Evolutionary conservation across 768 basidiomycete species (phyloP).

Genomic region (Suillus brevipes): DNA sequence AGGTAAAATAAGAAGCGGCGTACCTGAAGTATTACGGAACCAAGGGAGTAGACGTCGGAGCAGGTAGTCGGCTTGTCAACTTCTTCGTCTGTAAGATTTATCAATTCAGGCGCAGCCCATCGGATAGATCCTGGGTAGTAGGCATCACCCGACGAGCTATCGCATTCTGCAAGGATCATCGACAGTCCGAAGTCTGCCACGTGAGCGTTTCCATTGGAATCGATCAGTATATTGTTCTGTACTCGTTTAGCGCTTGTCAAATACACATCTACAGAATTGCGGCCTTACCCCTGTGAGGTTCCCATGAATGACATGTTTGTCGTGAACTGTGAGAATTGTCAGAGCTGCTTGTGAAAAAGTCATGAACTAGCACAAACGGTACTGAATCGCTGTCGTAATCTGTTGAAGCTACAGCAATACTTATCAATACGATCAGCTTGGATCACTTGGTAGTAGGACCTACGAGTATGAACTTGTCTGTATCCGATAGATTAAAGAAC

Average conservation of each 20-base stretch:
- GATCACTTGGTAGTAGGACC: not conserved
- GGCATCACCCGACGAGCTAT: not conserved
- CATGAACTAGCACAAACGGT: not conserved
- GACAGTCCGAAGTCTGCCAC: conserved; percentile 13
- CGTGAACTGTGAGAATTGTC: conserved; percentile 8
- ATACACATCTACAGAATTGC: not conserved
- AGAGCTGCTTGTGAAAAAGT: not conserved
- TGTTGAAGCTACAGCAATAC: conserved; percentile 1
- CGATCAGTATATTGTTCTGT: conserved; percentile 14
- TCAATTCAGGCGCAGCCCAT: conserved; percentile 14
- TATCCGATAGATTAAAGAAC: conserved; percentile 1
- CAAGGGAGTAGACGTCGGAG: conserved; percentile 12
- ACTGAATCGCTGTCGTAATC: conserved; percentile 8
- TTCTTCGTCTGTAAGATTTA: not conserved
- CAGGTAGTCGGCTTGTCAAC: not conserved
- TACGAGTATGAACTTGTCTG: conserved; percentile 19
- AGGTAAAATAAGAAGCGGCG: not conserved
- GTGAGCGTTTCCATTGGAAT: not conserved
- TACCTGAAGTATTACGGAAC: conserved; percentile 11
- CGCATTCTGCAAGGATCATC: conserved; percentile 3
- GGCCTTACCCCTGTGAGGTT: conserved; percentile 9
- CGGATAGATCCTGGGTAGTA: conserved; percentile 8
- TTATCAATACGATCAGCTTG: too few relatives aligned
- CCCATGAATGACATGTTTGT: conserved; percentile 8
- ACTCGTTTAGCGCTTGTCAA: not conserved